These are phyloP conservation scores for Schizophyllum commune DNA, from an alignment of 1,284 basidiomycete species.

Conservation along the genomic window DNA sequence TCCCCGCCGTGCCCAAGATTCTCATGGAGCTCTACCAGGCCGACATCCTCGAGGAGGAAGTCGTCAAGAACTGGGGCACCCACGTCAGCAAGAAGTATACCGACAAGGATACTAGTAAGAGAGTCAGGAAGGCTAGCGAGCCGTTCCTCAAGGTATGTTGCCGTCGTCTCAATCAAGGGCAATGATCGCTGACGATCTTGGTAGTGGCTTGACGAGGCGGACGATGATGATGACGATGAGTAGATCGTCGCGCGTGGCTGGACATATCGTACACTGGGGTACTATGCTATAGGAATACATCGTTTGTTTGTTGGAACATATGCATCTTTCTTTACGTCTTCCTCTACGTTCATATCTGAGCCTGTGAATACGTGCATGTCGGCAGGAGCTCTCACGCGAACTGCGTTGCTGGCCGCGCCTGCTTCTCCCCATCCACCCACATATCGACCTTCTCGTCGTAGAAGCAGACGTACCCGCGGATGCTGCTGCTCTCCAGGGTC, in stretches of 20 bases:
- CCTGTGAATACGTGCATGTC: neutral
- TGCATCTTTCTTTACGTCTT: neutral
- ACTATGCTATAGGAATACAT: neutral
- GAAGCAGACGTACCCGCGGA: conserved; percentile 50
- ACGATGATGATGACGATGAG: conserved; percentile 35
- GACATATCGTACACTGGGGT: neutral
- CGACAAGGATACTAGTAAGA: conserved; percentile 93
- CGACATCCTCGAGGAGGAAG: conserved; percentile 90
- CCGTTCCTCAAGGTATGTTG: conserved; percentile 77
- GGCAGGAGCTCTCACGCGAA: neutral
- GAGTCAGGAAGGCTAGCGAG: conserved; percentile 90
- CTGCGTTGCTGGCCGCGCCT: neutral
- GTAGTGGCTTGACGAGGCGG: conserved; percentile 53
- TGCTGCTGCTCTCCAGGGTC: conserved; percentile 38
- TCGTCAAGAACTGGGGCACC: conserved; percentile 90
- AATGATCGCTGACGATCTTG: conserved; percentile 7
- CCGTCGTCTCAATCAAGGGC: neutral
- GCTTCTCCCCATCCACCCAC: conserved; percentile 41
- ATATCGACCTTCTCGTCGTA: conserved; percentile 64
- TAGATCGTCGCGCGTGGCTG: neutral
- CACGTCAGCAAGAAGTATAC: conserved; percentile 98
- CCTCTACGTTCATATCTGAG: neutral
- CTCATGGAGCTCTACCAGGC: conserved; percentile 94
- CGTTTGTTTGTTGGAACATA: neutral
- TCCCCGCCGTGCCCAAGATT: conserved; percentile 76